phyloP scores from a whole-genome alignment of 768 basidiomycete species.

The Rhodosporidiobolus odoratus region DNA sequence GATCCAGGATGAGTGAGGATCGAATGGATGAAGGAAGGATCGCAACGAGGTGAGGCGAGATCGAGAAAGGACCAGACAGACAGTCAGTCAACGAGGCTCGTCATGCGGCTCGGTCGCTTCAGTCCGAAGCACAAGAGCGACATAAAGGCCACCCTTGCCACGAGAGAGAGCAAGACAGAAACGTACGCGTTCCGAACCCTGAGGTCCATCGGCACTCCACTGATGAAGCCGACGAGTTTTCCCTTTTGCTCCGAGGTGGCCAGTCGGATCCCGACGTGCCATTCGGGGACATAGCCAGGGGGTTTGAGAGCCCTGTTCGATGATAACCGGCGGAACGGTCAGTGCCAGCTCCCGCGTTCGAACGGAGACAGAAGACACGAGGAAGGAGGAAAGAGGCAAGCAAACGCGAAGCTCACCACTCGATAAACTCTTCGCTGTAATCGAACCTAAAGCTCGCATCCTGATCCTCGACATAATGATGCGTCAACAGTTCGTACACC shows the following conservation, averaged over 20 bases:
- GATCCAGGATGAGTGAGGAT: not conserved
- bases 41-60: not conserved
- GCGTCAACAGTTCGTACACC: constrained; percentile 80
- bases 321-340: too few relatives aligned
- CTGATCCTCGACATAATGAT: constrained; percentile 94
- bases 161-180: too few relatives aligned
- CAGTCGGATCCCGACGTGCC: constrained; percentile 90
- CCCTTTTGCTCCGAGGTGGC: constrained; percentile 56
- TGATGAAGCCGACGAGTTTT: constrained; percentile 94
- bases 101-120: too few relatives aligned
- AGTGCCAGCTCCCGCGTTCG: too few relatives aligned
- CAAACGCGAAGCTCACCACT: constrained; percentile 57
- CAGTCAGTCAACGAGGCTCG: too few relatives aligned
- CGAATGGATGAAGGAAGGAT: not conserved
- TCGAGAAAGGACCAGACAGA: not conserved
- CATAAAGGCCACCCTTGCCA: too few relatives aligned
- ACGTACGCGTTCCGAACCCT: constrained; percentile 78
- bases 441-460: constrained; percentile 94
- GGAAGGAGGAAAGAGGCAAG: too few relatives aligned
- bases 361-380: not conserved
- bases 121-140: too few relatives aligned
- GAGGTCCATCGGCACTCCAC: constrained; percentile 78
- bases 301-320: constrained; percentile 89
- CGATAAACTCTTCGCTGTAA: constrained; percentile 87
- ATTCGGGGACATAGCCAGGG: constrained; percentile 85